Conservation (phyloP, 495 filamentous ascomycete genomes). For the Penicillium antarcticum region DNA sequence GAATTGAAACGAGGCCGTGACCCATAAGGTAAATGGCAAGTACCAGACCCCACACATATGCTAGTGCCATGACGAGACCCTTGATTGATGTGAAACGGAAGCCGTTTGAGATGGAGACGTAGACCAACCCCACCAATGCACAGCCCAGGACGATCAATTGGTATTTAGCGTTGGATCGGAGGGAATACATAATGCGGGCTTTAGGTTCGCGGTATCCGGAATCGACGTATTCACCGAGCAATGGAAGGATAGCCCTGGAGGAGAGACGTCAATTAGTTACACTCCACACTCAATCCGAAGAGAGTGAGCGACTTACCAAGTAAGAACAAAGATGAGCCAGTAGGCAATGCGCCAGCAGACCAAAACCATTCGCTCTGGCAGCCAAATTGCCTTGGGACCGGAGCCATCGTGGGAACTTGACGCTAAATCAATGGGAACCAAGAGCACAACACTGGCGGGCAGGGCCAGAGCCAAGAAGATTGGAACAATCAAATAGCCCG, state of each 20-base stretch:
- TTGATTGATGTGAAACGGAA: conserved; percentile 65
- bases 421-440: conserved; percentile 94
- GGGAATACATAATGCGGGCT: conserved; percentile 74
- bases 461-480: conserved; percentile 92
- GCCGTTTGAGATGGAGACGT: conserved; percentile 77
- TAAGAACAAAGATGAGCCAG: conserved; percentile 93
- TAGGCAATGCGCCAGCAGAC: conserved; percentile 92
- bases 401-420: conserved; percentile 73
- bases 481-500: conserved; percentile 84
- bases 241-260: conserved; percentile 80
- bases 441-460: conserved; percentile 86
- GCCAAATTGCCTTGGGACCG: conserved; percentile 62
- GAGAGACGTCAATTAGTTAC: conserved; percentile 5
- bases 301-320: conserved; percentile 60
- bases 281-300: background rate
- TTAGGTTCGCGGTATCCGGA: conserved; percentile 86
- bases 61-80: conserved; percentile 83
- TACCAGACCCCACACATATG: conserved; percentile 88
- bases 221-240: conserved; percentile 90
- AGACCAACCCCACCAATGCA: conserved; percentile 69
- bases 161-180: conserved; percentile 83
- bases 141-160: conserved; percentile 74
- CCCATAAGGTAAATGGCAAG: conserved; percentile 97
- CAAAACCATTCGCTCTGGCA: conserved; percentile 65
- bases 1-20: conserved; percentile 89